Evolutionary conservation across 2,329 filamentous ascomycete species (phyloP).

Genomic region (Nigrospora sphaerica): DNA sequence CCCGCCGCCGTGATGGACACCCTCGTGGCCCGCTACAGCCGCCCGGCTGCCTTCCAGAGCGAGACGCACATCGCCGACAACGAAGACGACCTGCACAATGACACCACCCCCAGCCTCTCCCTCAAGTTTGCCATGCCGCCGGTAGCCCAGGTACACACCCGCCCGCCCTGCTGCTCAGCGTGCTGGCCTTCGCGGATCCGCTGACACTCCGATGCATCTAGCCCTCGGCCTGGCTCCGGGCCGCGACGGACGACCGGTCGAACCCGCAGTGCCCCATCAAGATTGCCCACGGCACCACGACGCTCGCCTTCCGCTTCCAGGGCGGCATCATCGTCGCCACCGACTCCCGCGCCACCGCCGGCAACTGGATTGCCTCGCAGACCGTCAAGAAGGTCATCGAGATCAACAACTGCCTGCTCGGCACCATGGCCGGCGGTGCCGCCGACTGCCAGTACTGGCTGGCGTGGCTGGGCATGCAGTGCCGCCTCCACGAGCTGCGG

Average conservation of each 20-base stretch:
- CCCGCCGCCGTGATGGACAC: constrained; percentile 67
- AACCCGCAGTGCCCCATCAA: constrained; percentile 98
- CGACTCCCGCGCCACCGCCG: constrained; percentile 92
- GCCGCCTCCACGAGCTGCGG: constrained; percentile 95
- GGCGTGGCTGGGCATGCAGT: constrained; percentile 97
- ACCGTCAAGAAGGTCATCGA: constrained; percentile 99
- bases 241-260: constrained; percentile 92
- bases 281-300: constrained; percentile 97
- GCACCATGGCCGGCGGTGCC: constrained; percentile 97
- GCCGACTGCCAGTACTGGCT: constrained; percentile 99
- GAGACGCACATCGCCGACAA: constrained; percentile 68
- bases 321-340: constrained; percentile 98
- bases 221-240: constrained; percentile 91
- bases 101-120: constrained; percentile 68
- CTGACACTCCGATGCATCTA: constrained; percentile 26
- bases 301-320: constrained; percentile 95
- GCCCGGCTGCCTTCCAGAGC: constrained; percentile 63
- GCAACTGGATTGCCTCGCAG: constrained; percentile 99
- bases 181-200: background rate
- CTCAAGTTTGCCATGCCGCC: constrained; percentile 95
- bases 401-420: constrained; percentile 89
- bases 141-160: constrained; percentile 66
- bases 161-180: no score
- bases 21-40: constrained; percentile 86
- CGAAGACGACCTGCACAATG: constrained; percentile 64